These are phyloP conservation scores for Neocallimastix lanati DNA, from an alignment of 192 early-diverging fungal genomes.

Conservation along the genomic window DNA sequence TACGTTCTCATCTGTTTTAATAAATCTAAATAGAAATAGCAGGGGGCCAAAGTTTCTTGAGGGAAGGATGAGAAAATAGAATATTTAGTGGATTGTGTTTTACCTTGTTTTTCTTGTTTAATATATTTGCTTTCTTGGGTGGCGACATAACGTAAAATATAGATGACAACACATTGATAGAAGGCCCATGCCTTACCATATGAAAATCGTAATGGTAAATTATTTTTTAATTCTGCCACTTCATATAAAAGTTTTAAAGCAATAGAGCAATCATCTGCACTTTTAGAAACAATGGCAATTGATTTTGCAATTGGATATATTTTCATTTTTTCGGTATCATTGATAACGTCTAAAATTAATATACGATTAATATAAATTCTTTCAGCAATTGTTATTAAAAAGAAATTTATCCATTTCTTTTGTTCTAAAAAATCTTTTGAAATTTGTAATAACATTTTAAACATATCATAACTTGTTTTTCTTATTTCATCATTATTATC, in stretches of 20 bases:
- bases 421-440: background rate
- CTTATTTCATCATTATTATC: background rate
- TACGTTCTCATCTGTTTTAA: background rate
- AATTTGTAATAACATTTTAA: background rate
- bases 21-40: background rate
- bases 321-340: background rate
- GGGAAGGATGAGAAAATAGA: background rate
- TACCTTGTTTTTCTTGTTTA: background rate
- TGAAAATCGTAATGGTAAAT: background rate
- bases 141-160: background rate
- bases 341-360: background rate
- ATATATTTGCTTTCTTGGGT: background rate
- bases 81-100: background rate
- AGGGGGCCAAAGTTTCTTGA: background rate
- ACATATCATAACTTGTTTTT: background rate
- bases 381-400: background rate
- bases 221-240: background rate
- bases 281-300: background rate
- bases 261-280: background rate
- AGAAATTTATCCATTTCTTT: background rate
- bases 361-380: background rate
- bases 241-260: background rate
- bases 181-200: background rate
- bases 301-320: background rate
- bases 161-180: background rate